phyloP scores from a whole-genome alignment of 1,284 basidiomycete species.

The Ceratobasidium sp. region DNA sequence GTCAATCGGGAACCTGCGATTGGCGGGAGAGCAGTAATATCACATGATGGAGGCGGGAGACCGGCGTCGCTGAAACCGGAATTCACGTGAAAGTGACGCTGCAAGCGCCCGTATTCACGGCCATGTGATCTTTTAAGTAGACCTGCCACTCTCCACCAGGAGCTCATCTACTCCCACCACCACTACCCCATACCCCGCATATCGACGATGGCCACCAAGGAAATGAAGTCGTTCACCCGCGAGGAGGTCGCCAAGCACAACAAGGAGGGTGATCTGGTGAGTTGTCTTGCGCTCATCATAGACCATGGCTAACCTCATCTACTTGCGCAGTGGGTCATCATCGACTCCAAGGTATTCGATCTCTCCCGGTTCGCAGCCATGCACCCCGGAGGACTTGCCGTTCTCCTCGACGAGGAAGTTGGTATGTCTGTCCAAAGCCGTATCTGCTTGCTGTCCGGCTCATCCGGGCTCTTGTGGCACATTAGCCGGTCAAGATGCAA shows the following conservation, averaged over 20 bases:
- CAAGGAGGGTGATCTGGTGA: constrained; percentile 52
- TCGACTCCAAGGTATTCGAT: constrained; percentile 88
- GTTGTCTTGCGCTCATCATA: not conserved
- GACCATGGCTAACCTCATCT: constrained; percentile 8
- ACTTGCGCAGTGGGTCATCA: constrained; percentile 77
- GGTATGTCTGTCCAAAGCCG: constrained; percentile 63
- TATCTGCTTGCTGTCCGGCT: not conserved
- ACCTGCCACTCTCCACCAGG: constrained; percentile 19
- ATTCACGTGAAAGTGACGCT: constrained; percentile 37
- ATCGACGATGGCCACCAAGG: constrained; percentile 44
- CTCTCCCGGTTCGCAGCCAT: constrained; percentile 80
- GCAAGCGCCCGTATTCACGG: constrained; percentile 15
- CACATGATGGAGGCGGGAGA: constrained; percentile 40
- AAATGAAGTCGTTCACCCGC: constrained; percentile 49
- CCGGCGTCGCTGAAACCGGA: constrained; percentile 30
- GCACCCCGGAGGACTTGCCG: constrained; percentile 85
- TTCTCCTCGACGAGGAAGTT: constrained; percentile 79
- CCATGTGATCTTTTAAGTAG: constrained; percentile 44
- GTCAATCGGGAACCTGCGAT: constrained; percentile 19
- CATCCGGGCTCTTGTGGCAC: constrained; percentile 45
- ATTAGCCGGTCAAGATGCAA: constrained; percentile 84
- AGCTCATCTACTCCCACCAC: constrained; percentile 30
- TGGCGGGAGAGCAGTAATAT: constrained; percentile 33
- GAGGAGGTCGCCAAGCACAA: constrained; percentile 53
- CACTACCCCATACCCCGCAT: constrained; percentile 29